Evolutionary conservation across 495 filamentous ascomycete species (phyloP).

Genomic region (Hamigera avellanea): DNA sequence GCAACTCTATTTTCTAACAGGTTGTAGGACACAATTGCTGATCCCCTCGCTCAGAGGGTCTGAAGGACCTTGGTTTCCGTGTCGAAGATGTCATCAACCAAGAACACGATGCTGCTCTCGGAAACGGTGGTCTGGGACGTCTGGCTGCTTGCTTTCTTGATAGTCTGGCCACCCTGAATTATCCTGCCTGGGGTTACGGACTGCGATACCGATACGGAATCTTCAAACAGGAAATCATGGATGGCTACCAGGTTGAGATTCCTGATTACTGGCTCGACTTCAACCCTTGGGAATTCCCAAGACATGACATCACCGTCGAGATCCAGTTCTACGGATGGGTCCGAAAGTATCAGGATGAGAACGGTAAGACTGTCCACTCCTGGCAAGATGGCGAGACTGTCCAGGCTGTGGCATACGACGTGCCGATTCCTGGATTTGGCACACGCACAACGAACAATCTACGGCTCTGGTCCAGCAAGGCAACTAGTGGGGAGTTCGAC

Average conservation of each 20-base stretch:
- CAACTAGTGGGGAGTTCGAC: constrained; percentile 92
- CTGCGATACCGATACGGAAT: constrained; percentile 94
- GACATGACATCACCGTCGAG: constrained; percentile 89
- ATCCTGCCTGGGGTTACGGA: constrained; percentile 94
- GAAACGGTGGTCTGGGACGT: constrained; percentile 90
- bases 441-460: constrained; percentile 94
- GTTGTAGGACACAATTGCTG: no score
- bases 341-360: constrained; percentile 55
- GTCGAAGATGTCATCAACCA: constrained; percentile 93
- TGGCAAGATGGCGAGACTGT: constrained; percentile 96
- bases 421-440: constrained; percentile 83
- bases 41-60: constrained; percentile 46
- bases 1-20: no score
- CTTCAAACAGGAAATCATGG: constrained; percentile 98
- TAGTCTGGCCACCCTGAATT: constrained; percentile 88
- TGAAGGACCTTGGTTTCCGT: constrained; percentile 83
- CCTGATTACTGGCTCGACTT: constrained; percentile 99
- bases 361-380: constrained; percentile 55
- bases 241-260: constrained; percentile 94
- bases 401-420: constrained; percentile 87
- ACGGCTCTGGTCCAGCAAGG: constrained; percentile 93
- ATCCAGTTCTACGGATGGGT: constrained; percentile 93
- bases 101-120: constrained; percentile 92
- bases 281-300: constrained; percentile 97
- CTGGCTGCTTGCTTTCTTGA: constrained; percentile 95